These are phyloP conservation scores for Wickerhamomyces bovis DNA, from an alignment of 805 yeast species.

Conservation along the genomic window DNA sequence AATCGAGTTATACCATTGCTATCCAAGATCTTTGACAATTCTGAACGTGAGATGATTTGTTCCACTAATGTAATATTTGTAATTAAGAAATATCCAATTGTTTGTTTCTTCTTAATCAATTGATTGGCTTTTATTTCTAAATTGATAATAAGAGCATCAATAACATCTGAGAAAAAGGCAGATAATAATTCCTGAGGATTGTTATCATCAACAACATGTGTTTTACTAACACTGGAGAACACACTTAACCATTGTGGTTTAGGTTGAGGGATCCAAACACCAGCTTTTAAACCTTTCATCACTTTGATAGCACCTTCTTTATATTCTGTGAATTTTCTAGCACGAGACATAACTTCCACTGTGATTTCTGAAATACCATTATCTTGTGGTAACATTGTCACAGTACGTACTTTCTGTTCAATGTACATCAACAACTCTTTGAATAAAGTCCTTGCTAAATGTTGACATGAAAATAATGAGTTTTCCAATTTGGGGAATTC, in stretches of 20 bases:
- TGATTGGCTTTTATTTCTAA: constrained; percentile 54
- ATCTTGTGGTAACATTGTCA: constrained; percentile 53
- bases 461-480: constrained; percentile 23
- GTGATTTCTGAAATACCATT: constrained; percentile 66
- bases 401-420: constrained; percentile 41
- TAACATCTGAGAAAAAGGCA: constrained; percentile 66
- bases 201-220: constrained; percentile 30
- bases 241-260: constrained; percentile 47
- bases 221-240: constrained; percentile 43
- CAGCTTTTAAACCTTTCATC: constrained; percentile 47
- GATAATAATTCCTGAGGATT: constrained; percentile 51
- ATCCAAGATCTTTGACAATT: constrained; percentile 50
- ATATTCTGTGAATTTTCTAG: constrained; percentile 61
- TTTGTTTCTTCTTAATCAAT: constrained; percentile 27
- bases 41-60: constrained; percentile 58
- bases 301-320: constrained; percentile 44
- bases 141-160: constrained; percentile 64
- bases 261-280: constrained; percentile 62
- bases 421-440: constrained; percentile 51
- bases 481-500: constrained; percentile 15
- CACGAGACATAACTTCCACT: constrained; percentile 62
- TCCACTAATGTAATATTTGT: constrained; percentile 73
- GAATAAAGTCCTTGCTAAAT: constrained; percentile 39
- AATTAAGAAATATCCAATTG: constrained; percentile 63
- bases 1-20: constrained; percentile 55